Evolutionary conservation across 768 basidiomycete species (phyloP).

Genomic region (Saitozyma sp.): DNA sequence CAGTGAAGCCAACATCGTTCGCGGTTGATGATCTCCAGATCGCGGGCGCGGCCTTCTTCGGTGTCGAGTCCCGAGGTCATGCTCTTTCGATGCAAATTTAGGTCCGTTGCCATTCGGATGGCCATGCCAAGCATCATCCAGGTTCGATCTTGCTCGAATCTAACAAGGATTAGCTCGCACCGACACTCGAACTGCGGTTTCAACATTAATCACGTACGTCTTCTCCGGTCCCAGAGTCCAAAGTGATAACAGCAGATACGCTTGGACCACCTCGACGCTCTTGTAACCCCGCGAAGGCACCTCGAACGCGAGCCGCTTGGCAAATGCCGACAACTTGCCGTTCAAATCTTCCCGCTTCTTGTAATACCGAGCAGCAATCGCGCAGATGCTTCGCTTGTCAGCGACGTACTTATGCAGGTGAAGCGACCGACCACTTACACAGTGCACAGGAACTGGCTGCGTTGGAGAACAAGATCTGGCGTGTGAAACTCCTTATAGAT

Average conservation of each 20-base stretch:
- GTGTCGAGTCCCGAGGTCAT: constrained; percentile 65
- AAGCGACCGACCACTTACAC: constrained; percentile 61
- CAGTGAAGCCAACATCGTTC: constrained; percentile 92
- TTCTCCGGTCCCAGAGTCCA: constrained; percentile 96
- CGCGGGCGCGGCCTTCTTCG: constrained; percentile 75
- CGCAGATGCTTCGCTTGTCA: constrained; percentile 68
- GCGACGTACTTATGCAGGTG: neutral
- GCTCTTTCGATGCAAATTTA: constrained; percentile 91
- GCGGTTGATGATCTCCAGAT: constrained; percentile 75
- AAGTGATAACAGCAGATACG: constrained; percentile 80
- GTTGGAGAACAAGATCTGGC: constrained; percentile 85
- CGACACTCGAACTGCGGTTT: neutral
- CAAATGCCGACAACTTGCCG: constrained; percentile 63
- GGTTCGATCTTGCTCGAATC: constrained; percentile 91
- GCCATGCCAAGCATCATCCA: constrained; percentile 75
- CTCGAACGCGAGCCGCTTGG: constrained; percentile 79
- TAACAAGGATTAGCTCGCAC: constrained; percentile 6
- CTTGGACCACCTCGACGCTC: constrained; percentile 91
- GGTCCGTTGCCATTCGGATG: constrained; percentile 85
- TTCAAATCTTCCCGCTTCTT: constrained; percentile 77
- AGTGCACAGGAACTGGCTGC: constrained; percentile 91
- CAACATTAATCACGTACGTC: constrained; percentile 52
- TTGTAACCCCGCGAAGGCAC: constrained; percentile 53
- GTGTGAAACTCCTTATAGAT: constrained; percentile 89
- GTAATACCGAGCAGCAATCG: constrained; percentile 92